Conservation (phyloP, 805 yeast genomes). For the Kuraishia piskuri region DNA sequence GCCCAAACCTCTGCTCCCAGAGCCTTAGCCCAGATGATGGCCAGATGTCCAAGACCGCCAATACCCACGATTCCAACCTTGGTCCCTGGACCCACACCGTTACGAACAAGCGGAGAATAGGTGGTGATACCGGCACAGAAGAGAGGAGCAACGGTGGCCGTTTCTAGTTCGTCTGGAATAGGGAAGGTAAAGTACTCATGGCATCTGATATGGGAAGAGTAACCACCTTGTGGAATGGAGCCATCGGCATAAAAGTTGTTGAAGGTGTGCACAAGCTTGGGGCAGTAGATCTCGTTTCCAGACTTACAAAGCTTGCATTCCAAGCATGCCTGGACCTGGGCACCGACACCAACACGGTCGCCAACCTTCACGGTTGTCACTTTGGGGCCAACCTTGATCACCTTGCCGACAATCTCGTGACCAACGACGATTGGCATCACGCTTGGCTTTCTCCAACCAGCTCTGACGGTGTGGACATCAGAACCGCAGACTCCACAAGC, state of each 20-base stretch:
- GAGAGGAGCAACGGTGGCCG: slow-evolving; percentile 58
- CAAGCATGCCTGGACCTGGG: slow-evolving; percentile 52
- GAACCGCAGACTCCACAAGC: slow-evolving; percentile 62
- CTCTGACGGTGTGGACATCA: slow-evolving; percentile 42
- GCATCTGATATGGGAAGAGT: slow-evolving; percentile 54
- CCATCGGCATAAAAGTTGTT: slow-evolving; percentile 19
- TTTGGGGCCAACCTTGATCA: slow-evolving; percentile 47
- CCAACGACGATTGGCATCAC: slow-evolving; percentile 35
- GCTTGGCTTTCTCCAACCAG: slow-evolving; percentile 34
- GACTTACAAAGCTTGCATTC: slow-evolving; percentile 51
- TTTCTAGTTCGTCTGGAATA: slow-evolving; percentile 45
- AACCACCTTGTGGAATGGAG: slow-evolving; percentile 49
- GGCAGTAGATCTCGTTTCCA: slow-evolving; percentile 39
- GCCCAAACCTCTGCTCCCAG: slow-evolving; percentile 56
- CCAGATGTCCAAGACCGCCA: slow-evolving; percentile 65
- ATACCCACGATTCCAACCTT: slow-evolving; percentile 55
- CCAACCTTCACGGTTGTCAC: slow-evolving; percentile 50
- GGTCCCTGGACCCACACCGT: slow-evolving; percentile 24
- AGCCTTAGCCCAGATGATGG: slow-evolving; percentile 50
- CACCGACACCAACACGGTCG: slow-evolving; percentile 78
- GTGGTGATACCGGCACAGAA: slow-evolving; percentile 75
- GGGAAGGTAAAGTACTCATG: slow-evolving; percentile 56
- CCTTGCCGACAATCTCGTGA: slow-evolving; percentile 58
- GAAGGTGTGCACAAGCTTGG: slow-evolving; percentile 27
- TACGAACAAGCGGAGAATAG: slow-evolving; percentile 54